Evolutionary conservation across 306 rosid genomes (phyloP).

Genomic region (Lathyrus aphaca): DNA sequence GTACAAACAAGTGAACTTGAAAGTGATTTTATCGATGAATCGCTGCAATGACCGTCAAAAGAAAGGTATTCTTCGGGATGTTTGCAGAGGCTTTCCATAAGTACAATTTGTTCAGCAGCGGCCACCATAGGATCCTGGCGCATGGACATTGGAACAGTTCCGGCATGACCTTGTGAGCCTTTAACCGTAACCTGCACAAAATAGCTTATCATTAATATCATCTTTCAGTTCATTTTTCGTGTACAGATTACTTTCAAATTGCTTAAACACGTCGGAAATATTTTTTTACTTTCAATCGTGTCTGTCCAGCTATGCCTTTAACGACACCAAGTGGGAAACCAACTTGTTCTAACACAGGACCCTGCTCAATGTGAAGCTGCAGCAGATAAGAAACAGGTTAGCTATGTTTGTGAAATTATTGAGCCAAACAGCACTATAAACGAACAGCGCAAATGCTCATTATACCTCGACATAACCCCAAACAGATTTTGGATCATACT

Average conservation of each 20-base stretch:
- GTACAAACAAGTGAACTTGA: conserved; percentile 92
- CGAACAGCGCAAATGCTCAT: conserved; percentile 14
- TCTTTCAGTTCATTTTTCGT: neutral
- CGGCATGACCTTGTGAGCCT: conserved; percentile 96
- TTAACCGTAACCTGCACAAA: conserved; percentile 75
- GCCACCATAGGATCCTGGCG: conserved; percentile 93
- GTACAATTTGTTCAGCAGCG: conserved; percentile 76
- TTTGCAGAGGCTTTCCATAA: conserved; percentile 79
- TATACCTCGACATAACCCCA: conserved; percentile 95
- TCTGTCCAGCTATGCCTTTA: conserved; percentile 96
- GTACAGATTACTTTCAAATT: neutral
- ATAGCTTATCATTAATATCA: neutral
- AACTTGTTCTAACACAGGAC: conserved; percentile 80
- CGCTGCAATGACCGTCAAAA: conserved; percentile 68
- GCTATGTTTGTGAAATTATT: conserved; percentile 8
- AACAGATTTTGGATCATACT: conserved; percentile 80
- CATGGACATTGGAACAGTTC: conserved; percentile 97
- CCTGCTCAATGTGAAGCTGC: conserved; percentile 97
- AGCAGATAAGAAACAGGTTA: conserved; percentile 7
- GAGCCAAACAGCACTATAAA: conserved; percentile 8
- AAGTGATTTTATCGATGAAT: conserved; percentile 65
- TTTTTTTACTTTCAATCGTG: conserved; percentile 68
- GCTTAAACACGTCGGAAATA: neutral
- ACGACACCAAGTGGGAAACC: conserved; percentile 94
- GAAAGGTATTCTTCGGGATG: conserved; percentile 74